Conservation (phyloP, 177 flowering plant species). For the Telopea speciosissima region DNA sequence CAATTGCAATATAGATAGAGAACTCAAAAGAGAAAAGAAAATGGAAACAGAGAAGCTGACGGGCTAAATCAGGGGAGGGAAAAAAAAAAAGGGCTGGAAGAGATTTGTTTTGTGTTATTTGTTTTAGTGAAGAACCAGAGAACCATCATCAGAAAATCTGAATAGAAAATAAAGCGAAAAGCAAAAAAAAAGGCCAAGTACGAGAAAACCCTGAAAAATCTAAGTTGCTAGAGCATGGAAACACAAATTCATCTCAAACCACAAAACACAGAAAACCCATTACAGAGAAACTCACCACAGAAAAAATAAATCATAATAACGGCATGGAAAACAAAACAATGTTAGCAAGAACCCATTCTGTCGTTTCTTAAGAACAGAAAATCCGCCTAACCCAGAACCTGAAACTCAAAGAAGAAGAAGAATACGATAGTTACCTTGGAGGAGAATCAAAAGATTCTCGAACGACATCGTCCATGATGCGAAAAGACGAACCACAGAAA, state of each 20-base stretch:
- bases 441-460: slow-evolving; percentile 3
- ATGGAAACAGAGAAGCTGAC: neutral
- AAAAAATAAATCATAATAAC: neutral
- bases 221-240: too few relatives aligned
- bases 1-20: neutral
- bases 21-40: neutral
- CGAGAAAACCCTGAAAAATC: too few relatives aligned
- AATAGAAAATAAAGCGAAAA: too few relatives aligned
- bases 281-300: neutral
- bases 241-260: neutral
- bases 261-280: neutral
- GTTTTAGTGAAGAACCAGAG: too few relatives aligned
- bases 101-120: neutral
- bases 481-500: neutral
- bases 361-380: neutral
- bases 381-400: slow-evolving; percentile 4
- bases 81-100: too few relatives aligned
- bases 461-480: slow-evolving; percentile 16
- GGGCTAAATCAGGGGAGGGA: too few relatives aligned
- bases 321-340: neutral
- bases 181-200: too few relatives aligned
- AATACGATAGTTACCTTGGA: slow-evolving; percentile 18
- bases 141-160: neutral
- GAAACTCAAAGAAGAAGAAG: neutral
- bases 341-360: neutral